Evolutionary conservation across 257 asterid species (phyloP).

Genomic region (Plantago elongata): DNA sequence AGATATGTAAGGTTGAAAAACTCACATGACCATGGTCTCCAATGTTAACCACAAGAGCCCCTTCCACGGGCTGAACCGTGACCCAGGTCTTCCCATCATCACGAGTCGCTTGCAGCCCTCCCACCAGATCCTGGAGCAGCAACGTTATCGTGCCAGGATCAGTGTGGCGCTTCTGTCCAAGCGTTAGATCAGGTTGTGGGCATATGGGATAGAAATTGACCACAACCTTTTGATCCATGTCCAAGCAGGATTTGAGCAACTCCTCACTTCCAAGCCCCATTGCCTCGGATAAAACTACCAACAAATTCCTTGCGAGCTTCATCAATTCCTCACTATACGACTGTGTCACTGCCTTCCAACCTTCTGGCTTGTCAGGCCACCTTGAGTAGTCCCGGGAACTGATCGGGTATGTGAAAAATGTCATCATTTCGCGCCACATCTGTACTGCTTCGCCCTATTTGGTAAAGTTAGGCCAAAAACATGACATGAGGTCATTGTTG

Average conservation of each 20-base stretch:
- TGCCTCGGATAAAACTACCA: constrained; percentile 66
- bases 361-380: constrained; percentile 81
- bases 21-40: constrained; percentile 88
- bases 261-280: constrained; percentile 77
- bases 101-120: constrained; percentile 88
- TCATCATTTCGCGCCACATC: constrained; percentile 91
- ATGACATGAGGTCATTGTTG: constrained; percentile 1
- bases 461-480: neutral
- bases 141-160: constrained; percentile 91
- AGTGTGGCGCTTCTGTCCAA: constrained; percentile 81
- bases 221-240: constrained; percentile 86
- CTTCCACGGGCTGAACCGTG: constrained; percentile 78
- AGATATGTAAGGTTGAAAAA: constrained; percentile 1
- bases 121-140: constrained; percentile 81
- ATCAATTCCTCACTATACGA: constrained; percentile 52
- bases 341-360: constrained; percentile 57
- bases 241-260: constrained; percentile 62
- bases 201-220: constrained; percentile 87
- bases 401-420: constrained; percentile 71
- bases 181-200: constrained; percentile 74
- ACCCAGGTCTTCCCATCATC: constrained; percentile 87
- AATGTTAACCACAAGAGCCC: constrained; percentile 86
- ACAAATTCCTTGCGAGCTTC: constrained; percentile 49
- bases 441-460: constrained; percentile 73
- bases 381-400: constrained; percentile 62